phyloP scores from a whole-genome alignment of 441 rosid species.

The Theobroma grandiflorum region DNA sequence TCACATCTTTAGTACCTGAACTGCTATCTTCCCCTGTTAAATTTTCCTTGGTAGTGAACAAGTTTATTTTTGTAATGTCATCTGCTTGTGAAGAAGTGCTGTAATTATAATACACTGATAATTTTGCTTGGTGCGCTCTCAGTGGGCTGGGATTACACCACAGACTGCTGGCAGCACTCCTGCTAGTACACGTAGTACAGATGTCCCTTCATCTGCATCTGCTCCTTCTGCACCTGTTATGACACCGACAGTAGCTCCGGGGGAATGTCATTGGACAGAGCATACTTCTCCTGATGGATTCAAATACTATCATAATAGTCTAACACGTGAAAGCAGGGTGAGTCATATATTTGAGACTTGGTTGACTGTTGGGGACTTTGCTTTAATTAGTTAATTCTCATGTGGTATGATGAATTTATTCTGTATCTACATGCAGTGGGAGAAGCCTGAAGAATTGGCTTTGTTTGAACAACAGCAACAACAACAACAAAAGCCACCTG shows the following conservation, averaged over 20 bases:
- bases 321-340: conserved; percentile 92
- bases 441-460: conserved; percentile 91
- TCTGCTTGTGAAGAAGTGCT: conserved; percentile 9
- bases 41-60: neutral
- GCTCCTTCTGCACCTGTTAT: conserved; percentile 46
- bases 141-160: conserved; percentile 69
- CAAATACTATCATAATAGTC: conserved; percentile 87
- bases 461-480: conserved; percentile 67
- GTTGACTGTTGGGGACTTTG: conserved; percentile 18
- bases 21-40: neutral
- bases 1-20: neutral
- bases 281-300: conserved; percentile 98
- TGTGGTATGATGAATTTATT: conserved; percentile 28
- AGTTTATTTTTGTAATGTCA: neutral
- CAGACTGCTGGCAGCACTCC: conserved; percentile 53
- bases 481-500: conserved; percentile 56
- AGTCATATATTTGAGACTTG: conserved; percentile 38
- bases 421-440: conserved; percentile 67
- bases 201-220: conserved; percentile 56
- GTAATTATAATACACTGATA: neutral
- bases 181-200: conserved; percentile 51
- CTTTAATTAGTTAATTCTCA: neutral
- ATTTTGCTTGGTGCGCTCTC: conserved; percentile 34
- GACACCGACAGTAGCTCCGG: conserved; percentile 53
- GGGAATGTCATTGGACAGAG: conserved; percentile 91